Conservation (phyloP, 495 filamentous ascomycete genomes). For the Penicillium soppii region DNA sequence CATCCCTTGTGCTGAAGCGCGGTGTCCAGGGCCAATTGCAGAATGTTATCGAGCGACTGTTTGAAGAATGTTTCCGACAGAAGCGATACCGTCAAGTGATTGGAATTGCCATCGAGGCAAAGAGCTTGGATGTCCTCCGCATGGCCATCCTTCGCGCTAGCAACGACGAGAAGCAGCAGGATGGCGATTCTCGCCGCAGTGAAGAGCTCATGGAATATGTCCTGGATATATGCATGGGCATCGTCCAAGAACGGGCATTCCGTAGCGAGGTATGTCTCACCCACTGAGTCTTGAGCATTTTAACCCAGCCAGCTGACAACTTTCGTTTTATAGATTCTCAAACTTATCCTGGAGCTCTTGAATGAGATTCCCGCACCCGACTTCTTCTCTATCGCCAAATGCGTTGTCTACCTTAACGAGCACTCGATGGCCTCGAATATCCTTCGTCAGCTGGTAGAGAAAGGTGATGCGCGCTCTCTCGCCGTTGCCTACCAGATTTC, state of each 20-base stretch:
- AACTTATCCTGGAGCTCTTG: conserved; percentile 82
- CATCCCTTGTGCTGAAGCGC: conserved; percentile 52
- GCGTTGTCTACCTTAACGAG: conserved; percentile 93
- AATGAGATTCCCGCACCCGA: conserved; percentile 88
- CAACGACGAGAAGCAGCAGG: conserved; percentile 72
- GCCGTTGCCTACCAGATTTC: conserved; percentile 95
- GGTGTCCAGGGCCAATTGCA: conserved; percentile 72
- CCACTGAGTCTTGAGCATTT: conserved; percentile 6
- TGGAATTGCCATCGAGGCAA: conserved; percentile 94
- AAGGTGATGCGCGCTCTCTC: conserved; percentile 71
- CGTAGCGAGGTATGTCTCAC: conserved; percentile 64
- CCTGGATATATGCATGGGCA: conserved; percentile 92
- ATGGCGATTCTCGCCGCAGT: conserved; percentile 59
- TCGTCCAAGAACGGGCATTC: conserved; percentile 90
- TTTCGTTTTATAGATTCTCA: conserved; percentile 62
- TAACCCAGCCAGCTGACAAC: conserved; percentile 16
- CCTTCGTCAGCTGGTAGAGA: conserved; percentile 75
- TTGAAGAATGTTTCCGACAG: conserved; percentile 84
- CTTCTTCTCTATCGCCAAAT: conserved; percentile 97
- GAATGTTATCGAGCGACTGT: conserved; percentile 78
- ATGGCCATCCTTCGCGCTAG: conserved; percentile 79
- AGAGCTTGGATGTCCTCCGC: conserved; percentile 86
- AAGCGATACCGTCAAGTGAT: conserved; percentile 96
- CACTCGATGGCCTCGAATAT: conserved; percentile 89
- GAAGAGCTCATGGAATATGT: conserved; percentile 98